Base-by-base conservation (phyloP, 2,329 filamentous ascomycete genomes). In the Scortechinia acanthostroma region DNA sequence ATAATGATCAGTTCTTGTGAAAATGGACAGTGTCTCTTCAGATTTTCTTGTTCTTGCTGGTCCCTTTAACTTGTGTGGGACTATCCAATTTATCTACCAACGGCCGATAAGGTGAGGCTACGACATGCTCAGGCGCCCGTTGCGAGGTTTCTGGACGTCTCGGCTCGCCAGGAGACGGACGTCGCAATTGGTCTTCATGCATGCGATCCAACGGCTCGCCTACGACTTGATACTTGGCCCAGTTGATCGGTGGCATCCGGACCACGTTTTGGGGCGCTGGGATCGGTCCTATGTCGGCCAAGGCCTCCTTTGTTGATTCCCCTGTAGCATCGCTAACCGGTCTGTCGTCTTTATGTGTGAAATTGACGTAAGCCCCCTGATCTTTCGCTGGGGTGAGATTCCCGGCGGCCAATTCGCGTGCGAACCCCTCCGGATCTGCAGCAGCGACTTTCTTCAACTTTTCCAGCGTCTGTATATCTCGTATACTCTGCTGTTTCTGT, bases 171-270 rank as follows among this genome's bases (percentile, higher is more conserved):
- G 35, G 10, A 40, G 10, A 13, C 10, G 35, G 35, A 13, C 35
- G 35, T 6, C 35, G 35, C 17, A 40, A 19, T 19, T 40, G 35
- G 6, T 40, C 35, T 17, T 10, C 35, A 19, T 40, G 35, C 35
- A 40, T 40, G 6, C 17, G 6, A 40, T 40, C 35, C 6, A 40
- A 19, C 35, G 35, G 35, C 17, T 40, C 35, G 10, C 35, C 35
- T 6, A 40, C 35, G 17, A 40, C 17, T 6, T 40, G 10, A 19
- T 40, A 40, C 35, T 40, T 40, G 20, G 35, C 35, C 35, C 35
- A 40, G 35, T 40, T 40, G 17, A 40, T 40, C 6, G 35, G 35
- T 13, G 35, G 35, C 35, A 40, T 40, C 13, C 35, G 35, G 35
- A 40, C 35, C 14, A 40, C 17, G 20, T 40, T 40, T 17, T 40